phyloP scores from a whole-genome alignment of 106 monocot genomes.

The Platanthera zijinensis region DNA sequence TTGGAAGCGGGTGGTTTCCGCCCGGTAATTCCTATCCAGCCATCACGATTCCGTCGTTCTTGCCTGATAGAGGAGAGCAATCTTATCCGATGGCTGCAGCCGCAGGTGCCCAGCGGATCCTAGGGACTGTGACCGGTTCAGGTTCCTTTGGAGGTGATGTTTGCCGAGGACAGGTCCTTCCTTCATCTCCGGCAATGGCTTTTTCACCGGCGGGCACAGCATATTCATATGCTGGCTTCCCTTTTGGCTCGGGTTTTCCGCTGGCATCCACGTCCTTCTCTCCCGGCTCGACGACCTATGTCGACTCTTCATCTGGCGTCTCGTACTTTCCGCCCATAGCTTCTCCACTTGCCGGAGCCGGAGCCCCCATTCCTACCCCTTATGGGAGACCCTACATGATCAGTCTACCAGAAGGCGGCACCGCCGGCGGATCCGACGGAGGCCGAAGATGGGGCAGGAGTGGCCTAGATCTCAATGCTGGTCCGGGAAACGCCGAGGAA shows the following conservation, averaged over 20 bases:
- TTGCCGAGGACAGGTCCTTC: conserved; percentile 51
- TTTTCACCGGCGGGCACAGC: conserved; percentile 41
- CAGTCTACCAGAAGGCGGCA: conserved; percentile 48
- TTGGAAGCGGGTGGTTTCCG: conserved; percentile 65
- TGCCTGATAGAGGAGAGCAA: conserved; percentile 70
- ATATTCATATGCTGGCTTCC: conserved; percentile 64
- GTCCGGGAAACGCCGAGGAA: conserved; percentile 64
- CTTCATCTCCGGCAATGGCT: conserved; percentile 69
- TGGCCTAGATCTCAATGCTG: conserved; percentile 78
- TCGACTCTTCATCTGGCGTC: conserved; percentile 31
- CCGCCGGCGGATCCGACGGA: conserved; percentile 38
- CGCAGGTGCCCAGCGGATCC: conserved; percentile 45
- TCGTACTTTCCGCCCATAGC: conserved; percentile 39
- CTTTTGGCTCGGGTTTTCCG: conserved; percentile 59
- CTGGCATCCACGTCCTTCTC: conserved; percentile 43
- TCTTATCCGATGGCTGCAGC: conserved; percentile 59
- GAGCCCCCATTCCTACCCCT: conserved; percentile 27
- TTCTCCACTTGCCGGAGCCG: conserved; percentile 34
- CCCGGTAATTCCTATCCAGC: conserved; percentile 57
- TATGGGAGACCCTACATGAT: conserved; percentile 50
- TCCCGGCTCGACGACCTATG: conserved; percentile 38
- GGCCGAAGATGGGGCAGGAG: conserved; percentile 48
- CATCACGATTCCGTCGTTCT: conserved; percentile 70
- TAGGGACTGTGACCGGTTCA: conserved; percentile 32
- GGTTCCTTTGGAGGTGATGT: conserved; percentile 51